These are phyloP conservation scores for Neurospora sp. DNA, from an alignment of 2,329 filamentous ascomycete genomes.

Conservation along the genomic window DNA sequence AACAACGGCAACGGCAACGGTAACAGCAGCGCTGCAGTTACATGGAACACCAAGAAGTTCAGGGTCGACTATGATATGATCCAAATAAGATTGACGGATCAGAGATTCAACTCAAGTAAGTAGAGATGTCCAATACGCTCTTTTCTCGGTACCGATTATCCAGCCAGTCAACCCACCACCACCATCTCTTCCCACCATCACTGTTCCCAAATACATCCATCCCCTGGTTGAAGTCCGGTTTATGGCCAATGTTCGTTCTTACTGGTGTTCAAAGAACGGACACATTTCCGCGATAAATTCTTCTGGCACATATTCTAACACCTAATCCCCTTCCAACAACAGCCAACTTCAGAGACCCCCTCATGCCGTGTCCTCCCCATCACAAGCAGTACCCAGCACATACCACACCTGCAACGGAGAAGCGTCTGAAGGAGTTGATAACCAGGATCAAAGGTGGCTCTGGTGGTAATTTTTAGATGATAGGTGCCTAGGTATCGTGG, in stretches of 20 bases:
- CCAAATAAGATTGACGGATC: slow-evolving; percentile 31
- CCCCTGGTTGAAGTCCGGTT: neutral
- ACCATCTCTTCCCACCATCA: neutral
- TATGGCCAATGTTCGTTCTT: neutral
- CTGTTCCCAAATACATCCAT: neutral
- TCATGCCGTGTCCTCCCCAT: slow-evolving; percentile 25
- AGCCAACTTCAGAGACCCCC: slow-evolving; percentile 37
- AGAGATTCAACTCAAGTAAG: slow-evolving; percentile 37
- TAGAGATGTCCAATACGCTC: neutral
- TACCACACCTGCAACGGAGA: slow-evolving; percentile 27
- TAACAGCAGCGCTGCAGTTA: slow-evolving; percentile 1
- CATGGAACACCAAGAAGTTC: slow-evolving; percentile 23
- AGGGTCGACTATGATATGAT: slow-evolving; percentile 33
- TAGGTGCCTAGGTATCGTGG: neutral
- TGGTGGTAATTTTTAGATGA: neutral
- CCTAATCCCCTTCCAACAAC: neutral
- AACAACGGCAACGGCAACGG: neutral
- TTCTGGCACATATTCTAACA: neutral
- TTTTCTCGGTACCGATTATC: neutral
- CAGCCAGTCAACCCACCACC: neutral
- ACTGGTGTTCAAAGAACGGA: neutral
- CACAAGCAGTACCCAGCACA: slow-evolving; percentile 13
- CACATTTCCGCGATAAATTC: neutral
- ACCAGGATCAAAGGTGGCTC: slow-evolving; percentile 19
- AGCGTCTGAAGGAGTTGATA: slow-evolving; percentile 27